phyloP scores from a whole-genome alignment of 2,329 filamentous ascomycete species.

The Pleomassaria siparia region DNA sequence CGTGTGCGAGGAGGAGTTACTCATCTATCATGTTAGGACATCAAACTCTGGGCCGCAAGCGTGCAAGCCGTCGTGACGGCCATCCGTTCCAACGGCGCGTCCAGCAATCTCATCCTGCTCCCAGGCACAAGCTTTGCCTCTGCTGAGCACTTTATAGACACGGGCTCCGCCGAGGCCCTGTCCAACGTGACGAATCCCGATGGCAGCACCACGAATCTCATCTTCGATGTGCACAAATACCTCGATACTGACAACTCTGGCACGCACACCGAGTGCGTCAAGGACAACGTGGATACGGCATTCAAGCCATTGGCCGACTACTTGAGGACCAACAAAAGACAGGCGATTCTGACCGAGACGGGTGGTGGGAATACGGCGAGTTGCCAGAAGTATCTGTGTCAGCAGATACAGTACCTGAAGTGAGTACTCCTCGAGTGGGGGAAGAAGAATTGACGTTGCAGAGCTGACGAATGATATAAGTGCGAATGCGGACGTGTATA shows the following conservation, averaged over 20 bases:
- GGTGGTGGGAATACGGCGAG: conserved; percentile 42
- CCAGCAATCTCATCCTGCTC: conserved; percentile 63
- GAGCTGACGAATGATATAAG: conserved; percentile 12
- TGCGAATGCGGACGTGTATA: conserved; percentile 32
- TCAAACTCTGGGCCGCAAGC: conserved; percentile 60
- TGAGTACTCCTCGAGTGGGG: conserved; percentile 8
- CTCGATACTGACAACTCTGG: conserved; percentile 45
- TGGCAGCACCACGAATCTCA: conserved; percentile 57
- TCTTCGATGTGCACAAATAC: conserved; percentile 49
- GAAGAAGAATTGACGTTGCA: background rate
- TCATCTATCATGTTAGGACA: conserved; percentile 43
- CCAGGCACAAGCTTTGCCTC: conserved; percentile 62
- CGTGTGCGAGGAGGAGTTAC: background rate
- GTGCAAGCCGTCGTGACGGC: conserved; percentile 66
- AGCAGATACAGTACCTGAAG: conserved; percentile 33
- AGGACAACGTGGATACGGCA: conserved; percentile 35
- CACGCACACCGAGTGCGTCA: conserved; percentile 34
- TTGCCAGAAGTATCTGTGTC: conserved; percentile 39
- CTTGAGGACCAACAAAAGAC: conserved; percentile 39
- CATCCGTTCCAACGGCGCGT: conserved; percentile 66
- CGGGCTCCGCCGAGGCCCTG: conserved; percentile 48
- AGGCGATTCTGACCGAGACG: conserved; percentile 46
- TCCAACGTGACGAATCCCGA: conserved; percentile 60
- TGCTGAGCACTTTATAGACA: conserved; percentile 26
- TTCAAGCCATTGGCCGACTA: conserved; percentile 42